Conservation (phyloP, 768 basidiomycete species). For the Russula dissimulans region DNA sequence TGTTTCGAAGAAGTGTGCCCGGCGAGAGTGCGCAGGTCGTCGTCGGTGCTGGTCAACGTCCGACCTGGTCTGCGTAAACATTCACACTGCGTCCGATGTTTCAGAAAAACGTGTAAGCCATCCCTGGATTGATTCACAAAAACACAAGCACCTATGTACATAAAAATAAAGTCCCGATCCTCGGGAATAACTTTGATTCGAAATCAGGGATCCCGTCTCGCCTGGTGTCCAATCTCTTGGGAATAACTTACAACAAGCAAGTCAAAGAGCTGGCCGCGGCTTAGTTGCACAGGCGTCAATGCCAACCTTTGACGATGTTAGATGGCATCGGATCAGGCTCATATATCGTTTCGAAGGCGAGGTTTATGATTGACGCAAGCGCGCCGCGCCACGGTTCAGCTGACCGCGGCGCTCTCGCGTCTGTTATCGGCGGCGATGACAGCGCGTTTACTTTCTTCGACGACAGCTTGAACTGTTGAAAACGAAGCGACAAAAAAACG, state of each 20-base stretch:
- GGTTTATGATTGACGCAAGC: neutral
- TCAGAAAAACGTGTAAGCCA: neutral
- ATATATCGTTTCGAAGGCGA: neutral
- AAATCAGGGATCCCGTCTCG: neutral
- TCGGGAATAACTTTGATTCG: neutral
- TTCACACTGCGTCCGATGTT: neutral
- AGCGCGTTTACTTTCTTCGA: conserved; percentile 39
- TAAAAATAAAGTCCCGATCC: conserved; percentile 2
- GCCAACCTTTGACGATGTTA: neutral
- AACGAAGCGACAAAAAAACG: neutral
- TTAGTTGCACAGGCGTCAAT: neutral
- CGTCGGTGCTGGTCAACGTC: too few relatives aligned
- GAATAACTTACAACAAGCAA: neutral
- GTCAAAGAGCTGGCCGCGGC: neutral
- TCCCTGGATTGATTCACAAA: too few relatives aligned
- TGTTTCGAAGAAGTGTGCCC: too few relatives aligned
- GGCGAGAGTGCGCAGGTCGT: too few relatives aligned
- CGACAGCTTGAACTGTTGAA: conserved; percentile 30
- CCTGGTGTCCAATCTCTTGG: neutral
- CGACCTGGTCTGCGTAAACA: too few relatives aligned
- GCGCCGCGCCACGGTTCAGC: neutral
- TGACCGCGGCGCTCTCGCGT: conserved; percentile 26
- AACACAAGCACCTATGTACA: conserved; percentile 1
- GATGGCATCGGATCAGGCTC: neutral
- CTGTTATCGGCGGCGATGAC: conserved; percentile 38